Percentiles rank a stretch among this genome's conserved stretches.
phyloP scores from a whole-genome alignment of 306 rosid species.

The Dalbergia oliveri region DNA sequence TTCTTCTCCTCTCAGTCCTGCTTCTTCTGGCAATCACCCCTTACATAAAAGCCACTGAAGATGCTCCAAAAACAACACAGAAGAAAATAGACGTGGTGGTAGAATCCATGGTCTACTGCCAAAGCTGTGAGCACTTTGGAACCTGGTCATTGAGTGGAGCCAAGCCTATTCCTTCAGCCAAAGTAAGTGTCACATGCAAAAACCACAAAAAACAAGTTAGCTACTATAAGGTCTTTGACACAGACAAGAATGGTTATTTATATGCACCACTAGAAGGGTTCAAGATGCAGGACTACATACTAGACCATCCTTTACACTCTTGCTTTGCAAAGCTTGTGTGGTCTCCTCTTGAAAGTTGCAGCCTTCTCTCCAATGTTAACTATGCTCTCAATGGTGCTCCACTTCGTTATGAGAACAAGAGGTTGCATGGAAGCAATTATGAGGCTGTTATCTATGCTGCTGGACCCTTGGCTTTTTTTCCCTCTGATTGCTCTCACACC shows the following conservation, averaged over 20 bases:
- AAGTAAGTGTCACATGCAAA: conserved; percentile 75
- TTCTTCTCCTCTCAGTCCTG: conserved; percentile 47
- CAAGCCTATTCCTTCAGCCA: conserved; percentile 59
- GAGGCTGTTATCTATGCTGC: conserved; percentile 70
- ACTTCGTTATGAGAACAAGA: conserved; percentile 66
- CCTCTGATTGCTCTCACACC: conserved; percentile 51
- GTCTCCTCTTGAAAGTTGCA: conserved; percentile 62
- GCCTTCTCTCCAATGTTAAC: conserved; percentile 63
- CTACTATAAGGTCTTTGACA: conserved; percentile 68
- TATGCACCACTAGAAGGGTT: conserved; percentile 63
- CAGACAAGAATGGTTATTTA: conserved; percentile 64
- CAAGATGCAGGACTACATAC: conserved; percentile 46
- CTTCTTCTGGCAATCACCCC: conserved; percentile 38
- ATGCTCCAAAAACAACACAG: conserved; percentile 13
- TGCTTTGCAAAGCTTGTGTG: conserved; percentile 69
- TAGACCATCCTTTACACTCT: conserved; percentile 75
- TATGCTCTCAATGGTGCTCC: conserved; percentile 66
- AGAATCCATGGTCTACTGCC: conserved; percentile 77
- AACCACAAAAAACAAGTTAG: conserved; percentile 58
- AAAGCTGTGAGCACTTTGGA: conserved; percentile 66
- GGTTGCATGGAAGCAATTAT: conserved; percentile 51
- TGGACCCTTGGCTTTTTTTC: conserved; percentile 79
- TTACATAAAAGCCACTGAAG: conserved; percentile 35
- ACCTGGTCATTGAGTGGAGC: conserved; percentile 68
- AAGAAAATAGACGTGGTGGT: conserved; percentile 56